These are phyloP conservation scores for Apiotrichum montevideense DNA, from an alignment of 1,284 basidiomycete genomes.

Conservation along the genomic window DNA sequence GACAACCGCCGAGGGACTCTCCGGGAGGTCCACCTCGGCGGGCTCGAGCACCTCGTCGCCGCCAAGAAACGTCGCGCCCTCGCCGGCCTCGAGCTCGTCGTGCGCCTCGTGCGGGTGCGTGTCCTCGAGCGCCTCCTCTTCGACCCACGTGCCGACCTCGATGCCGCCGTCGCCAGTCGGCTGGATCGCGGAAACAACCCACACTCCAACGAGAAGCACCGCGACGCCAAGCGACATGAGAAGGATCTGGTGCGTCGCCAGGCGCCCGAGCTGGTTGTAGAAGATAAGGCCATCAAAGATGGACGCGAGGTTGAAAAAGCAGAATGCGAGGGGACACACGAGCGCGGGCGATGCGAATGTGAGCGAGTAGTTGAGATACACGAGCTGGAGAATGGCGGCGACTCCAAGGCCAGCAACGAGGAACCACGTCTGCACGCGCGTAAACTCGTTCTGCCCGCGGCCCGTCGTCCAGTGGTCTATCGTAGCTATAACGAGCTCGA, in stretches of 20 bases:
- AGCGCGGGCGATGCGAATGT: constrained; percentile 78
- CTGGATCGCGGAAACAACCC: constrained; percentile 61
- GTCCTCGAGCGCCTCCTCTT: constrained; percentile 27
- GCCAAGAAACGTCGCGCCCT: constrained; percentile 17
- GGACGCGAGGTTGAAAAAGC: constrained; percentile 89
- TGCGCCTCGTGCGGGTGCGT: constrained; percentile 16
- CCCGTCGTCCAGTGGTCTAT: constrained; percentile 49
- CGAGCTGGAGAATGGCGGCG: constrained; percentile 53
- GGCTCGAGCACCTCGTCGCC: constrained; percentile 13
- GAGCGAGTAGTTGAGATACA: constrained; percentile 88
- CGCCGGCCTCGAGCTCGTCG: constrained; percentile 24
- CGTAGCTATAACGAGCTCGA: constrained; percentile 80
- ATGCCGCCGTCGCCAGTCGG: constrained; percentile 42
- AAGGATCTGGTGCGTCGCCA: constrained; percentile 61
- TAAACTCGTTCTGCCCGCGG: constrained; percentile 77
- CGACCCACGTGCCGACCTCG: constrained; percentile 47
- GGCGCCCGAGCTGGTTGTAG: constrained; percentile 76
- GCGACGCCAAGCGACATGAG: constrained; percentile 74
- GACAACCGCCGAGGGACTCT: background rate
- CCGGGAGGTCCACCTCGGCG: constrained; percentile 2
- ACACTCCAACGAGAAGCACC: constrained; percentile 78
- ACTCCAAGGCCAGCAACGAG: constrained; percentile 35
- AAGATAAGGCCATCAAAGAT: constrained; percentile 79
- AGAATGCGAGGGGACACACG: constrained; percentile 91
- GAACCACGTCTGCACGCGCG: constrained; percentile 44